phyloP scores from a whole-genome alignment of 768 basidiomycete genomes.

The Aureoboletus auriporus region DNA sequence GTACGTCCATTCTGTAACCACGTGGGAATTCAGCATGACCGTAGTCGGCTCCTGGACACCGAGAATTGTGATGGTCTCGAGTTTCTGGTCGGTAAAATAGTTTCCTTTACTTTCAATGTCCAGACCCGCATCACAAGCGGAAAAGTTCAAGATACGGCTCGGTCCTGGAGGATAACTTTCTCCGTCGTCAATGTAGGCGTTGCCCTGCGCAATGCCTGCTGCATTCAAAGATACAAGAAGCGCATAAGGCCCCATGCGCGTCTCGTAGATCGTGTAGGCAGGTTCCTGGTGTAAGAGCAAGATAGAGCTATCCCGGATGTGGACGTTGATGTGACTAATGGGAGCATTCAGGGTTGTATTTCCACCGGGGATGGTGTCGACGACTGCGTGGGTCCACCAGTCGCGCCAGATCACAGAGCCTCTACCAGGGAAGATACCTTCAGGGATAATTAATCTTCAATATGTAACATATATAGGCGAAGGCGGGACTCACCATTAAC shows the following conservation, averaged over 20 bases:
- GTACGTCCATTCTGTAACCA: slow-evolving; percentile 38
- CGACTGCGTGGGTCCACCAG: slow-evolving; percentile 64
- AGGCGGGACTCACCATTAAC: slow-evolving; percentile 49
- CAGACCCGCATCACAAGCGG: slow-evolving; percentile 19
- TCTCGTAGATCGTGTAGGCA: slow-evolving; percentile 66
- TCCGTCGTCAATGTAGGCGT: slow-evolving; percentile 70
- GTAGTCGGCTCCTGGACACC: slow-evolving; percentile 42
- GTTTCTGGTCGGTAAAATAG: slow-evolving; percentile 36
- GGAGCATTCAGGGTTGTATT: slow-evolving; percentile 59
- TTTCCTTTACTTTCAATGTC: slow-evolving; percentile 32
- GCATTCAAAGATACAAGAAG: slow-evolving; percentile 54
- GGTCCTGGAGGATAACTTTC: slow-evolving; percentile 10
- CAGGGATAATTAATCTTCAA: neutral
- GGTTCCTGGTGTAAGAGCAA: slow-evolving; percentile 61
- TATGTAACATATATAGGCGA: neutral
- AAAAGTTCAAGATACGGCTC: neutral
- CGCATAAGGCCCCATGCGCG: slow-evolving; percentile 55
- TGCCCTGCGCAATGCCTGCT: slow-evolving; percentile 50
- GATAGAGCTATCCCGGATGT: slow-evolving; percentile 63
- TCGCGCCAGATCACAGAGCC: slow-evolving; percentile 62
- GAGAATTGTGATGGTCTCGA: slow-evolving; percentile 55
- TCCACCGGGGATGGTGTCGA: slow-evolving; percentile 38
- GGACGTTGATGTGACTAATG: slow-evolving; percentile 72
- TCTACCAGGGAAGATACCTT: slow-evolving; percentile 43
- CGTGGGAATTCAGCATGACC: slow-evolving; percentile 30